Percentiles rank a stretch among this genome's conserved stretches.
Evolutionary conservation across 2,329 filamentous ascomycete species (phyloP).

Genomic region (Alternaria brassicicola): DNA sequence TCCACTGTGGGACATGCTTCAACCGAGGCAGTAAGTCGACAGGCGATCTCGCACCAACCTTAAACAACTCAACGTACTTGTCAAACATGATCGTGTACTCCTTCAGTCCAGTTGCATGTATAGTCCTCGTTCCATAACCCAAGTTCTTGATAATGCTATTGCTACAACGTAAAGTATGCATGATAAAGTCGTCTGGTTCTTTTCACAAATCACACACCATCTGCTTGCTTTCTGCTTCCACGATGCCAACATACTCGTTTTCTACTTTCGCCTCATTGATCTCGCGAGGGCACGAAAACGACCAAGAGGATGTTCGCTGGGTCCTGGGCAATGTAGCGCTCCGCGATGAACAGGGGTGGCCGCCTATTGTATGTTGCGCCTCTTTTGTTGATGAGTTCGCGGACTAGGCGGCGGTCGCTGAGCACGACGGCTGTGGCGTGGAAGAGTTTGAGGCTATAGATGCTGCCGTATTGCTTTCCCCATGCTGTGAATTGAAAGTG

Average conservation of each 20-base stretch:
- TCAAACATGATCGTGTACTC: conserved; percentile 42
- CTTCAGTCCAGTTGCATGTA: neutral
- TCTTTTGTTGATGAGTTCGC: conserved; percentile 14
- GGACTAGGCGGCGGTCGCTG: conserved; percentile 6
- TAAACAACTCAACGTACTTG: conserved; percentile 50
- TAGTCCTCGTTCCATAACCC: neutral
- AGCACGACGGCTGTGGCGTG: conserved; percentile 8
- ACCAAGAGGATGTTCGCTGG: conserved; percentile 52
- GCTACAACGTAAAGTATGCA: conserved; percentile 56
- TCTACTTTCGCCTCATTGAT: conserved; percentile 55
- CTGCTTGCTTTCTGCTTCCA: conserved; percentile 58
- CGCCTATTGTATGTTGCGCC: conserved; percentile 8
- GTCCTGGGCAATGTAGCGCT: conserved; percentile 49
- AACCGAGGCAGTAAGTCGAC: conserved; percentile 46
- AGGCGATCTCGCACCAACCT: conserved; percentile 55
- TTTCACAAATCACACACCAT: conserved; percentile 55
- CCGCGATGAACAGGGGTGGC: conserved; percentile 7
- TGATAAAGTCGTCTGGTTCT: conserved; percentile 52
- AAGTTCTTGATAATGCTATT: conserved; percentile 54
- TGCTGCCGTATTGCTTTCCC: conserved; percentile 12
- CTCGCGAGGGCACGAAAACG: conserved; percentile 55
- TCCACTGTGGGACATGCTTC: conserved; percentile 46
- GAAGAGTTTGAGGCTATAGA: conserved; percentile 15
- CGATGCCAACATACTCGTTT: conserved; percentile 50
- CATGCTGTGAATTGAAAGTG: conserved; percentile 33